These are phyloP conservation scores for Microstroma glucosiphilum DNA, from an alignment of 1,284 basidiomycete genomes.

Conservation along the genomic window DNA sequence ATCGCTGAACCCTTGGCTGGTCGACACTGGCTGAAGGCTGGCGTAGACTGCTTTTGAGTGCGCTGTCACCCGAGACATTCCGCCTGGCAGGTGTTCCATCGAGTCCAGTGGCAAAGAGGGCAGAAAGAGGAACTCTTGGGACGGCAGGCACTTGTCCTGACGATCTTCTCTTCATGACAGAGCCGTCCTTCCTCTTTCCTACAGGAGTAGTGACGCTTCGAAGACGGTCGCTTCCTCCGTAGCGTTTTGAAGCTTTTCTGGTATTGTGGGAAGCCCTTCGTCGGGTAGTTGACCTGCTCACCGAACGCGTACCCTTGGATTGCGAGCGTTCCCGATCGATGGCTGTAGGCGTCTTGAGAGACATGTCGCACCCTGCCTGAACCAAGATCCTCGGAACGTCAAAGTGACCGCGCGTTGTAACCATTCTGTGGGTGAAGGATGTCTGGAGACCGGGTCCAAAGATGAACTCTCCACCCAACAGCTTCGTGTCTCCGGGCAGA, in stretches of 20 bases:
- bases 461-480: conserved; percentile 83
- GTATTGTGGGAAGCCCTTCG: background rate
- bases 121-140: too few relatives aligned
- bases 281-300: background rate
- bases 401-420: conserved; percentile 39
- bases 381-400: conserved; percentile 36
- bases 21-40: background rate
- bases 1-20: too few relatives aligned
- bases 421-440: conserved; percentile 33
- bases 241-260: background rate
- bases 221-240: background rate
- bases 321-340: conserved; percentile 4
- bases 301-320: conserved; percentile 13
- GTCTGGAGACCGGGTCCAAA: conserved; percentile 61
- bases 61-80: background rate
- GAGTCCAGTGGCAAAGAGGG: too few relatives aligned
- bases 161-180: background rate
- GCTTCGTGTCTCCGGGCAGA: conserved; percentile 67
- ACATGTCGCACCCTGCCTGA: conserved; percentile 39
- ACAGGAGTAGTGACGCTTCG: background rate
- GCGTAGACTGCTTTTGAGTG: background rate
- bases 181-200: background rate
- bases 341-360: conserved; percentile 30
- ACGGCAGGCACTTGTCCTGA: too few relatives aligned
- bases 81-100: too few relatives aligned